phyloP scores from a whole-genome alignment of 2,329 filamentous ascomycete species.

The Alternaria sp. region DNA sequence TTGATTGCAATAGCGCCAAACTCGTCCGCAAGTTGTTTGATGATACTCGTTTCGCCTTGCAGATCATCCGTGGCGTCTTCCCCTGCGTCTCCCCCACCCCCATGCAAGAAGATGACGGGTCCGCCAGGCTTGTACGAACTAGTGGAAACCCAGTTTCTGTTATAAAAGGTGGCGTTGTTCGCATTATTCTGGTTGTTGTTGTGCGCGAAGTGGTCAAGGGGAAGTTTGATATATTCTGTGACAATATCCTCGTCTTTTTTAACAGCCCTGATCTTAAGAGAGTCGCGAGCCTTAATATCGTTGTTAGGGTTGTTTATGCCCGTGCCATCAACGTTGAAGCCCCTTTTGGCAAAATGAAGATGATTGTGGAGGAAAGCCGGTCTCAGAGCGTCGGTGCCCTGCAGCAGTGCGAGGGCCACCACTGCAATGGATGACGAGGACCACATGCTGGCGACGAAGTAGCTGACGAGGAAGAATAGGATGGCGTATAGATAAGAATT shows the following conservation, averaged over 20 bases:
- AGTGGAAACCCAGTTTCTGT: conserved; percentile 51
- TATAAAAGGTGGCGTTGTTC: conserved; percentile 44
- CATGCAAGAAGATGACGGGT: conserved; percentile 53
- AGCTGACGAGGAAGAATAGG: conserved; percentile 2
- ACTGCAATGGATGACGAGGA: conserved; percentile 31
- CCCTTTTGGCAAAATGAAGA: conserved; percentile 43
- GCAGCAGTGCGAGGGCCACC: conserved; percentile 39
- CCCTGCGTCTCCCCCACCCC: conserved; percentile 47
- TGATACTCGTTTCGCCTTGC: conserved; percentile 44
- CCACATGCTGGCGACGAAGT: conserved; percentile 32
- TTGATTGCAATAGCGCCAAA: conserved; percentile 51
- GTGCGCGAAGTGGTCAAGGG: conserved; percentile 49
- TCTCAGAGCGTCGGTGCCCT: conserved; percentile 33
- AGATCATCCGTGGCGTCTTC: conserved; percentile 37
- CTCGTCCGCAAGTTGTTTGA: conserved; percentile 49
- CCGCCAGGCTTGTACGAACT: conserved; percentile 47
- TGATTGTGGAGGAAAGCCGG: conserved; percentile 32
- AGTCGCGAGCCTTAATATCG: conserved; percentile 3
- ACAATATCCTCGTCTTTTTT: conserved; percentile 19
- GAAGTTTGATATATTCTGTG: conserved; percentile 48
- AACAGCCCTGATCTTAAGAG: conserved; percentile 14
- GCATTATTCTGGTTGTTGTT: conserved; percentile 28
- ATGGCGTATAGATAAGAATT: conserved; percentile 5
- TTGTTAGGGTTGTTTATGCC: conserved; percentile 27
- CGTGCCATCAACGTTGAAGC: conserved; percentile 44